phyloP scores from a whole-genome alignment of 306 rosid species.

The Sindora glabra region DNA sequence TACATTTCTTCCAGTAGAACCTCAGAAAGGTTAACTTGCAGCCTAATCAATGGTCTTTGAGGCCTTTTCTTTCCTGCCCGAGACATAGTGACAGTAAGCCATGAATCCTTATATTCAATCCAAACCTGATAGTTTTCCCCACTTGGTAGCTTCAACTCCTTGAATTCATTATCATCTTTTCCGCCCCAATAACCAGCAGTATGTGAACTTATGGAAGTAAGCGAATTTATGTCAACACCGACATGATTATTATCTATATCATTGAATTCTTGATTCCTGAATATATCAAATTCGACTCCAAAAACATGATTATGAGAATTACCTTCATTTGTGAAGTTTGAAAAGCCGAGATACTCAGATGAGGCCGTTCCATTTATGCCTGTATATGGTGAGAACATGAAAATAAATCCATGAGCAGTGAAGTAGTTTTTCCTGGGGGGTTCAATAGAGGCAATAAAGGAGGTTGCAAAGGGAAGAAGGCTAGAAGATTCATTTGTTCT shows the following conservation, averaged over 20 bases:
- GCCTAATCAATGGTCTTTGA: constrained; percentile 37
- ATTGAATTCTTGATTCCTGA: constrained; percentile 30
- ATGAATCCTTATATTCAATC: constrained; percentile 40
- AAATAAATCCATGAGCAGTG: constrained; percentile 43
- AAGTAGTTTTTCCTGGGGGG: constrained; percentile 14
- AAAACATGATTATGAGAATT: constrained; percentile 27
- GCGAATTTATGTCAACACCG: constrained; percentile 42
- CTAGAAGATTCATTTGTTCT: constrained; percentile 25
- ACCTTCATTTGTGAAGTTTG: constrained; percentile 30
- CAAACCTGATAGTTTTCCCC: constrained; percentile 55
- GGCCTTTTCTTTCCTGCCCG: constrained; percentile 38
- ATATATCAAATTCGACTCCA: constrained; percentile 40
- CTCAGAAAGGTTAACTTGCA: constrained; percentile 30
- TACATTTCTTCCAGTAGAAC: constrained; percentile 40
- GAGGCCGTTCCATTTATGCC: constrained; percentile 32
- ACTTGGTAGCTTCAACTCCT: constrained; percentile 21
- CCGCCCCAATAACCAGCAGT: constrained; percentile 45
- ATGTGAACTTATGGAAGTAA: constrained; percentile 25
- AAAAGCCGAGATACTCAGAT: constrained; percentile 34
- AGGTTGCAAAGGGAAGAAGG: constrained; percentile 42
- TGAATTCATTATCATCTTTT: constrained; percentile 23
- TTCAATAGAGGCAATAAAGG: constrained; percentile 33
- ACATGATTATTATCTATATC: constrained; percentile 42
- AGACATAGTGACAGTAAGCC: constrained; percentile 41
- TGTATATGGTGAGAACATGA: constrained; percentile 33